phyloP scores from a whole-genome alignment of 2,329 filamentous ascomycete species.

The Venturia aucupariae region DNA sequence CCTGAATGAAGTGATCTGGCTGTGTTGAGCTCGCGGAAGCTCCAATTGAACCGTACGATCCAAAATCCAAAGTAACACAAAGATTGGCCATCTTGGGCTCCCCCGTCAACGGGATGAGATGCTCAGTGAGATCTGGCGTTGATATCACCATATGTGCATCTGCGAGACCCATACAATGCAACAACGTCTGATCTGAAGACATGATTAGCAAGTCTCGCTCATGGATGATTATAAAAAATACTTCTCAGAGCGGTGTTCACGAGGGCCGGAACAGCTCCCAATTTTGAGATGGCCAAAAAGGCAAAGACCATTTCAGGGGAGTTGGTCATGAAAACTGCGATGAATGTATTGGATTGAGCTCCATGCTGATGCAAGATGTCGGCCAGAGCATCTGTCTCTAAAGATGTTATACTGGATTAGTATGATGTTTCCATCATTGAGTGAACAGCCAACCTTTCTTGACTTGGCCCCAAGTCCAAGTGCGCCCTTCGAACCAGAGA shows the following conservation, averaged over 20 bases:
- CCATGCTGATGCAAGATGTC: constrained; percentile 31
- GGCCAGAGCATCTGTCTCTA: constrained; percentile 37
- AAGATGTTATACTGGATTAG: not conserved
- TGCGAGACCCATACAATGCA: constrained; percentile 11
- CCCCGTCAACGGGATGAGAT: not conserved
- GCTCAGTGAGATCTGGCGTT: constrained; percentile 12
- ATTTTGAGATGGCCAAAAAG: constrained; percentile 36
- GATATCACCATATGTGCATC: constrained; percentile 7
- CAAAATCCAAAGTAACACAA: constrained; percentile 8
- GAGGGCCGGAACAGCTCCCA: constrained; percentile 37
- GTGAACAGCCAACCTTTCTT: constrained; percentile 29
- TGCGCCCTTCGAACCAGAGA: constrained; percentile 41
- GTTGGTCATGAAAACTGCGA: constrained; percentile 40
- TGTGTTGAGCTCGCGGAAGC: not conserved
- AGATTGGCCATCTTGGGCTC: constrained; percentile 4
- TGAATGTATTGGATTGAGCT: constrained; percentile 31
- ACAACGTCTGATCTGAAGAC: constrained; percentile 6
- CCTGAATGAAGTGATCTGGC: not conserved
- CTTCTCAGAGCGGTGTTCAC: constrained; percentile 40
- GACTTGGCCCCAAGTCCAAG: constrained; percentile 38
- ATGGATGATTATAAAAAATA: constrained; percentile 19
- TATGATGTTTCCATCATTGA: not conserved
- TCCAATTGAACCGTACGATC: not conserved
- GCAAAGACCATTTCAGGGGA: constrained; percentile 40
- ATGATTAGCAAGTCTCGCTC: not conserved